A percentile compares a stretch with the other conserved stretches of the same genome.
Evolutionary conservation across 371 early-diverging fungal genomes (phyloP).

Genomic region (Choanephora cucurbitarum): DNA sequence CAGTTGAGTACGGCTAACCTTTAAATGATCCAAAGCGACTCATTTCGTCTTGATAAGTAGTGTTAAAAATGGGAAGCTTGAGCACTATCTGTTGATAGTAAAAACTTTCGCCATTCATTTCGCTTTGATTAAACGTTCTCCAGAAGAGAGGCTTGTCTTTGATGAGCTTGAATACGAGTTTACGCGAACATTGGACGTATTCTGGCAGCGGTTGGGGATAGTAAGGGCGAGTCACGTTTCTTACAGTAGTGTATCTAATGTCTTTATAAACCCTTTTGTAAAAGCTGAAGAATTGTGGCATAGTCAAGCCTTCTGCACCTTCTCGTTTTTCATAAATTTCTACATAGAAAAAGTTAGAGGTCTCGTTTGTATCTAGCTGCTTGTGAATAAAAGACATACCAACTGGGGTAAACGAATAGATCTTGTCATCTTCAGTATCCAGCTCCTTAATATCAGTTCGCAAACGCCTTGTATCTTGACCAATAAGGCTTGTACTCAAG

Average conservation of each 20-base stretch:
- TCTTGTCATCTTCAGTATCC: background rate
- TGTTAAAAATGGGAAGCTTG: background rate
- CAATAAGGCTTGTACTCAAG: background rate
- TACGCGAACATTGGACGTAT: background rate
- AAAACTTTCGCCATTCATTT: background rate
- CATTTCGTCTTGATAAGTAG: background rate
- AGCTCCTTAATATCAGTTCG: background rate
- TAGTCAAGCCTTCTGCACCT: background rate
- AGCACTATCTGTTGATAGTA: background rate
- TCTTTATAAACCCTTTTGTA: background rate
- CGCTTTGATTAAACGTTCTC: background rate
- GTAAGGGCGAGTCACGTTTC: background rate
- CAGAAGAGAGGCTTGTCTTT: background rate
- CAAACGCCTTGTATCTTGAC: background rate
- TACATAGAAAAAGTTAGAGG: background rate
- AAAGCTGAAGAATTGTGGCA: conserved; percentile 3
- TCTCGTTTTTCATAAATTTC: background rate
- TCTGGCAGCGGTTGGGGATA: background rate
- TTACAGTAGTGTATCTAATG: background rate
- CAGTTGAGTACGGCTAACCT: background rate
- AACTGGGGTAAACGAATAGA: background rate
- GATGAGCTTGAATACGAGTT: background rate
- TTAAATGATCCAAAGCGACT: background rate
- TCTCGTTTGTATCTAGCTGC: background rate
- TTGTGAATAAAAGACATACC: background rate